Conservation (phyloP, 2,329 filamentous ascomycete genomes). For the Phyllosticta citriasiana region DNA sequence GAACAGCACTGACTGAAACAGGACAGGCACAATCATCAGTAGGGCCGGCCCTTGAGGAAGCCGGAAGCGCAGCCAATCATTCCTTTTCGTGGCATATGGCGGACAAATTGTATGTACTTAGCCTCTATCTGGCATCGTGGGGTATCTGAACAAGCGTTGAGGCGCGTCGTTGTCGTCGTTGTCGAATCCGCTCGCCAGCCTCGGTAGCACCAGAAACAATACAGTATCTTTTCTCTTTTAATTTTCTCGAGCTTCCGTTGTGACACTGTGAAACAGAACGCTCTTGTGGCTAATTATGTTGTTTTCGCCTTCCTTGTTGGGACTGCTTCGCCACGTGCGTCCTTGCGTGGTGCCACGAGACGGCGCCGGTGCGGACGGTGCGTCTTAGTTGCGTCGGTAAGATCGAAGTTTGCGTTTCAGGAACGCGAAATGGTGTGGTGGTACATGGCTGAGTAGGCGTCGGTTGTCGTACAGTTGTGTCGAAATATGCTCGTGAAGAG, state of each 20-base stretch:
- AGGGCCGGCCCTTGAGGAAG: not conserved
- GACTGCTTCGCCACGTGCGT: not conserved
- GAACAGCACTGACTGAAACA: not conserved
- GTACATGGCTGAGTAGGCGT: not conserved
- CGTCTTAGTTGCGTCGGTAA: not conserved
- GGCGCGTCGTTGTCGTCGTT: not conserved
- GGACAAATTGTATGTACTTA: not conserved
- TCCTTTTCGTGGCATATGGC: not conserved
- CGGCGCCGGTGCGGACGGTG: not conserved
- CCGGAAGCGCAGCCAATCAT: not conserved
- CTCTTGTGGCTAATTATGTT: not conserved
- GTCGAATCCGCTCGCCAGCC: not conserved
- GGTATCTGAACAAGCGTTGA: not conserved
- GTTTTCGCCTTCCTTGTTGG: not conserved
- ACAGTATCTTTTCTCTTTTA: not conserved
- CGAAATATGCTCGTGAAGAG: no score
- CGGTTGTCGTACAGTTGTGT: no score
- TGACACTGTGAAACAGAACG: not conserved
- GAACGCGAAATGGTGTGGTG: not conserved
- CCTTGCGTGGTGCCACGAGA: not conserved
- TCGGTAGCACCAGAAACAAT: not conserved
- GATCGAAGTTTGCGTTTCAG: not conserved
- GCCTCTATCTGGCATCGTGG: not conserved
- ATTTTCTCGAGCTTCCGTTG: not conserved
- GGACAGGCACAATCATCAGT: not conserved